phyloP scores from a whole-genome alignment of 768 basidiomycete genomes.

The Mycena polygramma region DNA sequence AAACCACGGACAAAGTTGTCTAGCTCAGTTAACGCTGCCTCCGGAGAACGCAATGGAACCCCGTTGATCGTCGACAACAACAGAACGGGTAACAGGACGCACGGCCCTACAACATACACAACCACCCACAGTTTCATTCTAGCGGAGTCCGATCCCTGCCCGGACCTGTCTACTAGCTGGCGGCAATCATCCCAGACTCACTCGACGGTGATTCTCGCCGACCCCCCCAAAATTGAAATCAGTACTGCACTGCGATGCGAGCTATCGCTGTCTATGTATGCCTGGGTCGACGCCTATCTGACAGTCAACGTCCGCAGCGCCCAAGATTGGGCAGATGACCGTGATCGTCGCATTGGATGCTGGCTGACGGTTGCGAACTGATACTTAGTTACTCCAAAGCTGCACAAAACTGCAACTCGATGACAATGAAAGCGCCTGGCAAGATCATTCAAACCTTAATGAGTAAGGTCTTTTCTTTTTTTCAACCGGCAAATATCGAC shows the following conservation, averaged over 20 bases:
- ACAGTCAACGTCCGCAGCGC: neutral
- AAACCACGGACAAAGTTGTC: no score
- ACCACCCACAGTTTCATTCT: no score
- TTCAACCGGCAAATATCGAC: no score
- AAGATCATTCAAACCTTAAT: constrained; percentile 2
- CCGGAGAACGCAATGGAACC: no score
- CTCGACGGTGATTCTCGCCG: no score
- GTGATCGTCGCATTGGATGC: neutral
- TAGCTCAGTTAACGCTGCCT: no score
- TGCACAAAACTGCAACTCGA: neutral
- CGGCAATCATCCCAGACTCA: no score
- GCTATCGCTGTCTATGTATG: neutral
- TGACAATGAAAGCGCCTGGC: neutral
- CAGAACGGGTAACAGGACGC: no score
- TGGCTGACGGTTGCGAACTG: neutral
- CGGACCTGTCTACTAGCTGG: no score
- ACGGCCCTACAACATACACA: no score
- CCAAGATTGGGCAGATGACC: neutral
- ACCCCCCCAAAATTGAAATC: neutral
- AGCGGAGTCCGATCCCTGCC: no score
- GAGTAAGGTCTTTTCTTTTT: neutral
- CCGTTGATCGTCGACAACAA: no score
- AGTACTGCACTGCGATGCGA: neutral
- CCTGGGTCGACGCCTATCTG: neutral
- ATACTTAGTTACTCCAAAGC: neutral